phyloP scores from a whole-genome alignment of 768 basidiomycete species.

The Myochromella boudieri region DNA sequence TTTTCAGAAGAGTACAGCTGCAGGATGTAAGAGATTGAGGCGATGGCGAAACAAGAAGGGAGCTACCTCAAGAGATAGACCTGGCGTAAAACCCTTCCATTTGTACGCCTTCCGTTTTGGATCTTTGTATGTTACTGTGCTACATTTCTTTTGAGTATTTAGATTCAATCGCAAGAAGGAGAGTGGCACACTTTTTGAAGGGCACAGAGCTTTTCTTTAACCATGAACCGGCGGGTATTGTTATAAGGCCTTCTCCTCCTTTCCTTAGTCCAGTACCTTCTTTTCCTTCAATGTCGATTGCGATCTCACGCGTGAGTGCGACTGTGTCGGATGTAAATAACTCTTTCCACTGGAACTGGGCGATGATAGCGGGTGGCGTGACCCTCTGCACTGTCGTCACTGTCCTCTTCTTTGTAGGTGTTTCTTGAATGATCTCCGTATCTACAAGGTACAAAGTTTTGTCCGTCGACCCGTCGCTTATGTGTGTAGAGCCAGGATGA shows the following conservation, averaged over 20 bases:
- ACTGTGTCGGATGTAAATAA: conserved; percentile 7
- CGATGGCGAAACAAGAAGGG: too few relatives aligned
- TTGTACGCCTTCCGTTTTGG: conserved; percentile 9
- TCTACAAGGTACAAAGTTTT: conserved; percentile 10
- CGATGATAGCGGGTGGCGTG: conserved; percentile 2
- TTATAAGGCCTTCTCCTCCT: conserved; percentile 4
- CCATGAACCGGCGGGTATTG: conserved; percentile 12
- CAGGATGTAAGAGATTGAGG: too few relatives aligned
- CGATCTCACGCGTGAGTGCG: conserved; percentile 4
- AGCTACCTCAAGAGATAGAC: conserved; percentile 15
- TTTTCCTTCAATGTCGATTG: neutral
- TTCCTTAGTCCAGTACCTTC: neutral
- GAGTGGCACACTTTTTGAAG: conserved; percentile 12
- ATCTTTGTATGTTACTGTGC: conserved; percentile 13
- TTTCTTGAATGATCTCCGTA: conserved; percentile 6
- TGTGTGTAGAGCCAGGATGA: conserved; percentile 15
- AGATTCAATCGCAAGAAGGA: neutral
- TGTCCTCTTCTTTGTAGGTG: conserved; percentile 5
- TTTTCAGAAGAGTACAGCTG: conserved; percentile 8
- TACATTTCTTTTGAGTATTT: neutral
- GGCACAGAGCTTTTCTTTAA: conserved; percentile 15
- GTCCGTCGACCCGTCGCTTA: conserved; percentile 10
- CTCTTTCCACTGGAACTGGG: conserved; percentile 14
- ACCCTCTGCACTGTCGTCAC: conserved; percentile 8
- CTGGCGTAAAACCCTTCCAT: conserved; percentile 15